Conservation (phyloP, 306 rosid species). For the Quercus variabilis region DNA sequence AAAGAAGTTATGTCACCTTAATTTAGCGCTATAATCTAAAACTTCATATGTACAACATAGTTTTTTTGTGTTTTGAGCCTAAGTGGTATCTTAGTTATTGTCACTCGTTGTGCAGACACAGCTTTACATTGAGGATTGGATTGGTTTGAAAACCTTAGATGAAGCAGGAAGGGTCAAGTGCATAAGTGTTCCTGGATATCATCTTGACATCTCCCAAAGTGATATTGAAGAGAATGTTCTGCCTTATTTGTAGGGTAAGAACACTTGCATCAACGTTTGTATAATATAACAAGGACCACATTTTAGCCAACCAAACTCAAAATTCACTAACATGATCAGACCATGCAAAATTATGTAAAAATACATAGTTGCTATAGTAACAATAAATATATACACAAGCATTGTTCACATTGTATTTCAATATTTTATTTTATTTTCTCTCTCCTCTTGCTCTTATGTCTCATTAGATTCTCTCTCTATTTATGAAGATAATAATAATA, state of each 20-base stretch:
- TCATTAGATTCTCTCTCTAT: too few relatives aligned
- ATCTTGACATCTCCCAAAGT: conserved; percentile 50
- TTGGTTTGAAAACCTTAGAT: conserved; percentile 72
- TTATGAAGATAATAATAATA: too few relatives aligned
- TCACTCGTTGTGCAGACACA: conserved; percentile 46
- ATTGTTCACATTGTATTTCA: too few relatives aligned
- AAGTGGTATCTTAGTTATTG: neutral
- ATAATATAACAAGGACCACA: too few relatives aligned
- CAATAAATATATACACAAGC: too few relatives aligned
- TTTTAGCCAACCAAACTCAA: too few relatives aligned
- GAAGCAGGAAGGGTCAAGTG: conserved; percentile 72
- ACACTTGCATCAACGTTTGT: too few relatives aligned
- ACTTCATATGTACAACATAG: neutral
- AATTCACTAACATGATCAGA: too few relatives aligned
- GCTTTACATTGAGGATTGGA: conserved; percentile 81
- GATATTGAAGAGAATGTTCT: conserved; percentile 61
- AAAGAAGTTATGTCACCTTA: neutral
- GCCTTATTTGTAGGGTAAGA: conserved; percentile 48
- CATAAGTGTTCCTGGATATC: conserved; percentile 57
- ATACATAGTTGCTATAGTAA: too few relatives aligned
- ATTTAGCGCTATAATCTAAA: neutral
- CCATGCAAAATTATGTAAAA: too few relatives aligned
- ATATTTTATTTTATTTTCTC: too few relatives aligned
- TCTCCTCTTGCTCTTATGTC: too few relatives aligned
- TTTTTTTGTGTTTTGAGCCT: neutral